Evolutionary conservation across 1,284 basidiomycete species (phyloP), one percentile per base, ranked within the genome.

Genomic region (Paramarasmius palmivorus): DNA sequence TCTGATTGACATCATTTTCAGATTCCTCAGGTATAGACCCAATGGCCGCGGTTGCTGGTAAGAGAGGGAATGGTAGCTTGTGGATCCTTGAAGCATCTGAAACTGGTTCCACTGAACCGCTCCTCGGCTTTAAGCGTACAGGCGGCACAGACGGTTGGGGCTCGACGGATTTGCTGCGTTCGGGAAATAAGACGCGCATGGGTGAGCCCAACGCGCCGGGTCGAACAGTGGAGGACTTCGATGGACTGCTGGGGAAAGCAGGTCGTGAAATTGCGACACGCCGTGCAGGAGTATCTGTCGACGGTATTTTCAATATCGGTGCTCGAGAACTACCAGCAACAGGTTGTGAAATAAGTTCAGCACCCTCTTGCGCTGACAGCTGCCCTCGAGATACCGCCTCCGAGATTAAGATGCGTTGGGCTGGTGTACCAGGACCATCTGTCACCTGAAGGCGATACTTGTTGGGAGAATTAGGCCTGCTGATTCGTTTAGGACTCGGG

Each of bases 371-470:
- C 0, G 78, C 70, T 3, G 82, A 83, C 22, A 78, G 62, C 50
- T 73, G 75, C 4, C 80, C 80, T 38, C 76, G 72, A 9, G 70
- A 67, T 56, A 82, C 66, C 1, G 77, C 78, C 56, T 81, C 69
- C 29, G 75, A 67, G 4, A 87, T 75, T 8, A 78, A 77, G 45
- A 88, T 75, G 55, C 86, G 76, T 45, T 80, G 78, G 4, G 86
- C 84, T 38, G 86, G 86, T 3, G 84, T 83, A 44, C 62, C 60
- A 12, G 70, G 64, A 39, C 78, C 73, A 40, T 74, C 67, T 4
- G 67, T 57, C 20, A 62, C 61, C 56, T 22, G 64, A 57, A 38
- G 65, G 41, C 69, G 69, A 44, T 68, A 61, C 52, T 73, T 74
- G 40, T 59, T 59, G 9, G 73, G 70, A 7, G 73, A 71, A 29